phyloP scores from a whole-genome alignment of 805 yeast species.

The Wickerhamomyces strasburgensis region DNA sequence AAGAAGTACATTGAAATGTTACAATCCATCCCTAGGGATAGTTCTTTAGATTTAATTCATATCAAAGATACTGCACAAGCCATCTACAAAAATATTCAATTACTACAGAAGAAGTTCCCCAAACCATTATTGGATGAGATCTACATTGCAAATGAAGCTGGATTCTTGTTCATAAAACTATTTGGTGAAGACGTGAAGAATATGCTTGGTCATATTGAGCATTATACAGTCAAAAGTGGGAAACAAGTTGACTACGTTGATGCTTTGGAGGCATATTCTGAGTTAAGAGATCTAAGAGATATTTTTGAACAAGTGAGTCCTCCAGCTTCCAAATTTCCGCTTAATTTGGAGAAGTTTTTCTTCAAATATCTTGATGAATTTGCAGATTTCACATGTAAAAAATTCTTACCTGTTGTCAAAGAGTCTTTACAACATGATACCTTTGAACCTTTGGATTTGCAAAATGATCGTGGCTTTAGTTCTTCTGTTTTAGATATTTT shows the following conservation, averaged over 20 bases:
- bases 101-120: constrained; percentile 54
- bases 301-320: constrained; percentile 45
- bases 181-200: constrained; percentile 49
- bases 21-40: constrained; percentile 53
- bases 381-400: constrained; percentile 39
- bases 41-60: constrained; percentile 48
- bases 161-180: constrained; percentile 44
- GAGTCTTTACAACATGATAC: constrained; percentile 55
- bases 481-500: constrained; percentile 66
- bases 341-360: constrained; percentile 54
- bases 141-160: constrained; percentile 45
- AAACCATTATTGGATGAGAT: constrained; percentile 57
- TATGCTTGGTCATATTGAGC: constrained; percentile 45
- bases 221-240: constrained; percentile 29
- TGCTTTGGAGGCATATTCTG: constrained; percentile 50
- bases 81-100: constrained; percentile 44
- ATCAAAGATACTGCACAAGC: constrained; percentile 51
- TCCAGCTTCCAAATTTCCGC: constrained; percentile 28
- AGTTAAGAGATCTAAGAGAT: constrained; percentile 47
- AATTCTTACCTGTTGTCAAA: constrained; percentile 43
- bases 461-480: constrained; percentile 39
- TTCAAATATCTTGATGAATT: constrained; percentile 39
- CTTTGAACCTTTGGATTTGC: constrained; percentile 47
- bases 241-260: constrained; percentile 37
- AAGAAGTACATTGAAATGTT: constrained; percentile 38